A percentile compares a stretch with the other conserved stretches of the same genome.
Conservation (phyloP, 768 basidiomycete species). For the Krasilnikovozyma curviuscula region DNA sequence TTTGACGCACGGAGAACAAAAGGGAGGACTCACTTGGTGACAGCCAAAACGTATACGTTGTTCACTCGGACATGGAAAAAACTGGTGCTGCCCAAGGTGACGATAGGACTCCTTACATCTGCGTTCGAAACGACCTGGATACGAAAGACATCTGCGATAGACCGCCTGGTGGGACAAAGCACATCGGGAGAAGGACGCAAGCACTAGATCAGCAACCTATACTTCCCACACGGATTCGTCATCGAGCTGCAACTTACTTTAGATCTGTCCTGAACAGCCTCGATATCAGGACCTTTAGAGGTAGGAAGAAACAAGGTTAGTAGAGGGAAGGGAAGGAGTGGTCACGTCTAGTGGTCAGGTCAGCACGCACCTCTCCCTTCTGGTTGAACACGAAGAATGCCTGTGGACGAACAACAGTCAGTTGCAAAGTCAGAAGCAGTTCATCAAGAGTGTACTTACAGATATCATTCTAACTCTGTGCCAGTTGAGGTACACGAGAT, state of each 20-base stretch:
- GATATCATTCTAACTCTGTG: too few species aligned
- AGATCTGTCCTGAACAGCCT: slow-evolving; percentile 89
- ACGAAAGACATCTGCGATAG: slow-evolving; percentile 91
- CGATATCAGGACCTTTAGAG: slow-evolving; percentile 69
- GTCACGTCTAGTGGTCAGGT: not conserved
- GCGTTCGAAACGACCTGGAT: slow-evolving; percentile 98
- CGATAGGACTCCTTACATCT: slow-evolving; percentile 89
- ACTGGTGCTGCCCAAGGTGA: slow-evolving; percentile 90
- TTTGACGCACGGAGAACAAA: not conserved
- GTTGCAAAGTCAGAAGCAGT: too few species aligned
- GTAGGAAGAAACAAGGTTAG: not conserved
- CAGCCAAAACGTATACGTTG: slow-evolving; percentile 85
- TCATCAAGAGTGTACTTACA: too few species aligned
- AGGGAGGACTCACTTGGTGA: slow-evolving; percentile 57
- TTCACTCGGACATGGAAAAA: slow-evolving; percentile 96
- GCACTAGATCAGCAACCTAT: too few species aligned
- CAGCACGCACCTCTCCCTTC: slow-evolving; percentile 69
- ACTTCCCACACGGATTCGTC: too few species aligned
- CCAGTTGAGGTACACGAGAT: too few species aligned
- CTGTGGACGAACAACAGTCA: slow-evolving; percentile 31
- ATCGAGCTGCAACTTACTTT: slow-evolving; percentile 46
- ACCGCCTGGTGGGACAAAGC: slow-evolving; percentile 40
- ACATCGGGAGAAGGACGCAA: not conserved
- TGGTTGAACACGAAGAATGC: slow-evolving; percentile 99
- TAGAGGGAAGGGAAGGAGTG: not conserved